phyloP scores from a whole-genome alignment of 495 filamentous ascomycete genomes.

The Aspergillus panamensis region DNA sequence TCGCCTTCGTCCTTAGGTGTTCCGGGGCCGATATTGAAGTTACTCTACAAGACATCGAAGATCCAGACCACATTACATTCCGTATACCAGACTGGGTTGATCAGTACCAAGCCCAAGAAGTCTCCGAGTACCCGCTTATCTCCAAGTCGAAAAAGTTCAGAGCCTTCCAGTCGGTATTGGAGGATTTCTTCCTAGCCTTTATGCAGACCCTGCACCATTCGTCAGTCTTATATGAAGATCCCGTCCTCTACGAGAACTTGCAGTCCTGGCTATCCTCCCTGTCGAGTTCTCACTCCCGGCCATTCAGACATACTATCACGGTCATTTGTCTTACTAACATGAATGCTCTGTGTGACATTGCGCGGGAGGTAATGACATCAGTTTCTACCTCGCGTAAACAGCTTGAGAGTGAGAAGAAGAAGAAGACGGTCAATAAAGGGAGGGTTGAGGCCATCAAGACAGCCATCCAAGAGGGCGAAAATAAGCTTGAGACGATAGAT shows the following conservation, averaged over 20 bases:
- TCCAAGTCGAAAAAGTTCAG: slow-evolving; percentile 68
- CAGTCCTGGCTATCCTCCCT: slow-evolving; percentile 80
- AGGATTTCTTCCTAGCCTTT: slow-evolving; percentile 71
- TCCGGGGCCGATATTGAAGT: slow-evolving; percentile 76
- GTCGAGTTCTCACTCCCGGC: slow-evolving; percentile 76
- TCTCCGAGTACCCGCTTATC: slow-evolving; percentile 90
- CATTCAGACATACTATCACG: slow-evolving; percentile 90
- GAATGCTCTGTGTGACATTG: slow-evolving; percentile 62
- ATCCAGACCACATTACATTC: slow-evolving; percentile 74
- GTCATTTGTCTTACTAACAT: slow-evolving; percentile 73
- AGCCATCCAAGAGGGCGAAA: slow-evolving; percentile 61
- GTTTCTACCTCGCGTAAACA: slow-evolving; percentile 74
- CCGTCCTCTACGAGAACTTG: slow-evolving; percentile 75
- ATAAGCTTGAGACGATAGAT: slow-evolving; percentile 60
- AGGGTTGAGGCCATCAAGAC: slow-evolving; percentile 64
- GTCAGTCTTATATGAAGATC: slow-evolving; percentile 70
- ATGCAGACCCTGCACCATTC: slow-evolving; percentile 71
- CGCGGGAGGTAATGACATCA: slow-evolving; percentile 58
- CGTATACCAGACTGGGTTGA: slow-evolving; percentile 74
- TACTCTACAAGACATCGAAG: slow-evolving; percentile 72
- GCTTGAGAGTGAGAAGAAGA: slow-evolving; percentile 75
- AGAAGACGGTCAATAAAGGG: slow-evolving; percentile 71
- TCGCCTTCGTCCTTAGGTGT: slow-evolving; percentile 84
- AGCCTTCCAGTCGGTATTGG: slow-evolving; percentile 70
- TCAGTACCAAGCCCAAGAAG: slow-evolving; percentile 70